phyloP scores from a whole-genome alignment of 1,139 yeast genomes.

The Protomyces lactucae-debilis region DNA sequence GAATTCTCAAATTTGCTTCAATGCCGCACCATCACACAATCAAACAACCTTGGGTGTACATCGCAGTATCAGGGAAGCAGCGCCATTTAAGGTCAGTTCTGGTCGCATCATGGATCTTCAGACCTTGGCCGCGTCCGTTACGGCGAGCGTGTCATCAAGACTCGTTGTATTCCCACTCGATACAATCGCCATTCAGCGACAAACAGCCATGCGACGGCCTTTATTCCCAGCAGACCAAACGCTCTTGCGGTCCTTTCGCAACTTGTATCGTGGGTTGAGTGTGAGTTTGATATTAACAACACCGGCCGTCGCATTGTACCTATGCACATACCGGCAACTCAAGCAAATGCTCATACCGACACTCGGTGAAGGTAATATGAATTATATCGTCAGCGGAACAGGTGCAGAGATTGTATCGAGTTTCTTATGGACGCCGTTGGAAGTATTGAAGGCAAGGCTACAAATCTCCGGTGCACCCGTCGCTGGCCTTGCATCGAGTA shows the following conservation, averaged over 20 bases:
- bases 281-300: conserved; percentile 43
- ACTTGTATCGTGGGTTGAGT: conserved; percentile 44
- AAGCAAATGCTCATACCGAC: conserved; percentile 41
- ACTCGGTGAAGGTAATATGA: conserved; percentile 41
- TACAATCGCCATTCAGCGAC: conserved; percentile 24
- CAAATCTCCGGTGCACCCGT: conserved; percentile 36
- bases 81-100: background rate
- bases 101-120: conserved; percentile 8
- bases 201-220: conserved; percentile 18
- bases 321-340: conserved; percentile 44
- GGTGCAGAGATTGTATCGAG: conserved; percentile 44
- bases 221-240: conserved; percentile 17
- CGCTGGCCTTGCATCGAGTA: conserved; percentile 15
- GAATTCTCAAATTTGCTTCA: background rate
- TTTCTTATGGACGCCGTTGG: conserved; percentile 48
- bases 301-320: conserved; percentile 45
- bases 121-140: conserved; percentile 17
- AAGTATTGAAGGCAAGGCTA: conserved; percentile 45
- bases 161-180: conserved; percentile 24
- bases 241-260: conserved; percentile 37
- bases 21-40: too few species aligned
- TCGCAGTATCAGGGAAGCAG: background rate
- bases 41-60: too few species aligned
- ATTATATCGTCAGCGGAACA: conserved; percentile 42
- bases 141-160: conserved; percentile 12